Conservation (phyloP, 495 filamentous ascomycete genomes). For the Aspergillus haitiensis region DNA sequence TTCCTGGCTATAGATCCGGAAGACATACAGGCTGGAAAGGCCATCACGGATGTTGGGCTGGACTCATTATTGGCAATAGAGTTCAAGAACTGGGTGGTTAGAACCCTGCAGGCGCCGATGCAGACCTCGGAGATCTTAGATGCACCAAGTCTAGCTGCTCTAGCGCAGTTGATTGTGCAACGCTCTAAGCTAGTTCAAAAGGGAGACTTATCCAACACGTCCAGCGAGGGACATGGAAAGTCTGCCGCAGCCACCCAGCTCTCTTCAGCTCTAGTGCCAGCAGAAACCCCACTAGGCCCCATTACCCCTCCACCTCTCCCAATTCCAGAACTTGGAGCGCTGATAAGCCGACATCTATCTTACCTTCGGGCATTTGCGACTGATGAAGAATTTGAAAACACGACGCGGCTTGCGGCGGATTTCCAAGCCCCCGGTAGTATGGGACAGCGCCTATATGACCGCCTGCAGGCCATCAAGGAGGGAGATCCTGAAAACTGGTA, state of each 20-base stretch:
- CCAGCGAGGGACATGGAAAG: too few relatives aligned
- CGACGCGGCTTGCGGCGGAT: background rate
- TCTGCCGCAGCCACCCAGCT: too few relatives aligned
- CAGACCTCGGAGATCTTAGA: constrained; percentile 5
- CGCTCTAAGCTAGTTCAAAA: constrained; percentile 1
- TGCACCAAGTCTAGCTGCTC: background rate
- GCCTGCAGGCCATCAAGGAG: background rate
- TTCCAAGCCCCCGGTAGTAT: constrained; percentile 8
- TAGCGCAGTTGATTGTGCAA: constrained; percentile 1
- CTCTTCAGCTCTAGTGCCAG: too few relatives aligned
- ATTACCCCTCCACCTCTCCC: background rate
- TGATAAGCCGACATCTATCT: background rate
- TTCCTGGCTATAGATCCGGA: constrained; percentile 5
- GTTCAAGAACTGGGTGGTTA: constrained; percentile 7
- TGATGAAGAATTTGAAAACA: background rate
- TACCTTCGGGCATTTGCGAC: constrained; percentile 10
- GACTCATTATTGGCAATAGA: constrained; percentile 4
- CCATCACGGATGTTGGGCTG: background rate
- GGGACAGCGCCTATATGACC: constrained; percentile 6
- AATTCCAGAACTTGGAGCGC: background rate
- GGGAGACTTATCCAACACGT: too few relatives aligned
- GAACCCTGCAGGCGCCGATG: background rate
- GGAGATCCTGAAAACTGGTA: background rate
- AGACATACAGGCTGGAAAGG: background rate
- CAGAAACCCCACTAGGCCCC: too few relatives aligned